These are phyloP conservation scores for Cercospora janseana DNA, from an alignment of 2,329 filamentous ascomycete species.

Conservation along the genomic window DNA sequence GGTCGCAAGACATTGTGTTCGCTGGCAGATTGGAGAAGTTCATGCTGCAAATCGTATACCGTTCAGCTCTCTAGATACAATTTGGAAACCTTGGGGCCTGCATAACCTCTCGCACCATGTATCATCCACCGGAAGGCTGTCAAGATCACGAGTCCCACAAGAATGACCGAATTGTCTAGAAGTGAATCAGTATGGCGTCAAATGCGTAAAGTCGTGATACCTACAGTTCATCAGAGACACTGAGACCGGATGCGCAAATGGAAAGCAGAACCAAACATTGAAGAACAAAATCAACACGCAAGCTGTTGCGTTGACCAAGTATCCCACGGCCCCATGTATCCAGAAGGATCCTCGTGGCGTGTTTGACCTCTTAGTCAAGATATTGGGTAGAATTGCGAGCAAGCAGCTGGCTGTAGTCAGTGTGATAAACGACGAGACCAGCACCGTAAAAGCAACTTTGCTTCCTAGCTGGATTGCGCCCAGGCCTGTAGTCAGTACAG, in stretches of 20 bases:
- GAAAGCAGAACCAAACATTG: constrained; percentile 41
- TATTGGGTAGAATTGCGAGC: constrained; percentile 38
- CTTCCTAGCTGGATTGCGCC: constrained; percentile 38
- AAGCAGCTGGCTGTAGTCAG: constrained; percentile 38
- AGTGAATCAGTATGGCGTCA: constrained; percentile 38
- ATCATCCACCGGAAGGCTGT: constrained; percentile 53
- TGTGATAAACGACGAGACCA: constrained; percentile 41
- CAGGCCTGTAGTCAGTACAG: constrained; percentile 49
- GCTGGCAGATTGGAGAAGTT: no score
- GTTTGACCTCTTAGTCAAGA: constrained; percentile 36
- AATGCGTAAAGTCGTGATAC: constrained; percentile 40
- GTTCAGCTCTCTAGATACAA: constrained; percentile 38
- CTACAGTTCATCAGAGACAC: constrained; percentile 40
- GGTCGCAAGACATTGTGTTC: not conserved
- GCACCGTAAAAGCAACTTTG: constrained; percentile 37
- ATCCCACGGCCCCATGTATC: constrained; percentile 36
- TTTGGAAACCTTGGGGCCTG: constrained; percentile 51
- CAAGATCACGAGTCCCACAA: constrained; percentile 50
- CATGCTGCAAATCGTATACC: not conserved
- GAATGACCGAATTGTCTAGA: constrained; percentile 54
- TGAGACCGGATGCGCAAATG: constrained; percentile 33
- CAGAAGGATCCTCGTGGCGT: constrained; percentile 38
- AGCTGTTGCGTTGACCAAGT: constrained; percentile 35
- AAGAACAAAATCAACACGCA: constrained; percentile 39
- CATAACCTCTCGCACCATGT: constrained; percentile 50